Conservation (phyloP, 139 green algal species). For the Asterochloris sp. region DNA sequence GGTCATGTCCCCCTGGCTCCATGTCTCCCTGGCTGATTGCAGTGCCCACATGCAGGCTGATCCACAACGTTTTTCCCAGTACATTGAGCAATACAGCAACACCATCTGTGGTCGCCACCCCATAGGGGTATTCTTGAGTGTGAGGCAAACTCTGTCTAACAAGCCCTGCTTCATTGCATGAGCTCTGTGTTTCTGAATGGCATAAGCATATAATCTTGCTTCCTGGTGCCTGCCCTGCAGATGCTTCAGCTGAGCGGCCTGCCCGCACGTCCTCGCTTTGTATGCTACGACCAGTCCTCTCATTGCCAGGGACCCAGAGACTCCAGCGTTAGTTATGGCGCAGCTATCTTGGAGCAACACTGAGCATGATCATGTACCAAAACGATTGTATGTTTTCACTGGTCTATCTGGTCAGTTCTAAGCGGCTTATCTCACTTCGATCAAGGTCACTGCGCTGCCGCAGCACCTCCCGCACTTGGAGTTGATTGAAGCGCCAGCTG, state of each 20-base stretch:
- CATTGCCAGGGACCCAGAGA: slow-evolving; percentile 42
- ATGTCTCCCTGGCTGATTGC: slow-evolving; percentile 51
- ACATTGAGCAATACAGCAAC: slow-evolving; percentile 71
- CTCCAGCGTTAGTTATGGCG: slow-evolving; percentile 81
- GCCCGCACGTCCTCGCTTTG: slow-evolving; percentile 53
- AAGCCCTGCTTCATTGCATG: neutral
- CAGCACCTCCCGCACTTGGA: slow-evolving; percentile 24
- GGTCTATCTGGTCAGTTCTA: neutral
- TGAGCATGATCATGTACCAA: too few species aligned
- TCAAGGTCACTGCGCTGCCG: slow-evolving; percentile 3
- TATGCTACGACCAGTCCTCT: slow-evolving; percentile 74
- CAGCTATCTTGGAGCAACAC: slow-evolving; percentile 27
- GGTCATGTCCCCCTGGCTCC: neutral
- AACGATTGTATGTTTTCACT: too few species aligned
- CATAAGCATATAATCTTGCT: neutral
- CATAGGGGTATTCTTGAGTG: slow-evolving; percentile 87
- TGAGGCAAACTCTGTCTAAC: slow-evolving; percentile 24
- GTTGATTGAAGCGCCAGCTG: slow-evolving; percentile 77
- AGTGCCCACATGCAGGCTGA: slow-evolving; percentile 60
- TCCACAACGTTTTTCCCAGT: slow-evolving; percentile 58
- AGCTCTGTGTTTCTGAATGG: neutral
- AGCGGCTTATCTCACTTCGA: neutral
- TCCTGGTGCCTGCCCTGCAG: slow-evolving; percentile 23
- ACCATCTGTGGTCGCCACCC: slow-evolving; percentile 96
- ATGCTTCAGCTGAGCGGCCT: slow-evolving; percentile 30